phyloP scores from a whole-genome alignment of 345 rosid species.

The Rubroshorea leprosula region DNA sequence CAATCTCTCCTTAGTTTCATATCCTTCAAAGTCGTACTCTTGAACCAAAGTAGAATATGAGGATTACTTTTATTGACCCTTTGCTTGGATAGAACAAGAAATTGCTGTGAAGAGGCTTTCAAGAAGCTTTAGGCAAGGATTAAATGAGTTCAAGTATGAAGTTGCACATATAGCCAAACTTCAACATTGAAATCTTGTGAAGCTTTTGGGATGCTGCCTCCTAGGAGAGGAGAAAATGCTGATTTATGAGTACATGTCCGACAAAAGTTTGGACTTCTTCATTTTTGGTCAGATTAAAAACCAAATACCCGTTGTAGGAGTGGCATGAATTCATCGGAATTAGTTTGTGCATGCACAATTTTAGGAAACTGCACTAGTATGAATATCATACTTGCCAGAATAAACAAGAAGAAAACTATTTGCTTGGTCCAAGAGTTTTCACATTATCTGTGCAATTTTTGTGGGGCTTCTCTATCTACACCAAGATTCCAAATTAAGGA shows the following conservation, averaged over 20 bases:
- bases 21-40: too few relatives aligned
- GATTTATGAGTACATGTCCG: background rate
- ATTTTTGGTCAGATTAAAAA: constrained; percentile 23
- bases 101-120: constrained; percentile 46
- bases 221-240: constrained; percentile 1
- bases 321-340: too few relatives aligned
- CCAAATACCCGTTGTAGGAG: background rate
- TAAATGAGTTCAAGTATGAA: constrained; percentile 37
- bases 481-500: constrained; percentile 35
- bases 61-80: background rate
- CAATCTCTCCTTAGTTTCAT: too few relatives aligned
- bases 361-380: too few relatives aligned
- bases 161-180: constrained; percentile 32
- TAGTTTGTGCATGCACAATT: too few relatives aligned
- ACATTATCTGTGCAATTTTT: constrained; percentile 34
- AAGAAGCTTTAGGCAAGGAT: constrained; percentile 30
- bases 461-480: constrained; percentile 38
- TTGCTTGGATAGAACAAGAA: constrained; percentile 27
- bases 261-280: constrained; percentile 17
- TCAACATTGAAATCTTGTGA: constrained; percentile 42
- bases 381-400: too few relatives aligned
- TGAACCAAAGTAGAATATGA: too few relatives aligned
- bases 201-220: constrained; percentile 15
- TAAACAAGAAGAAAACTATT: constrained; percentile 8
- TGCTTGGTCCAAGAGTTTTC: constrained; percentile 27